These are phyloP conservation scores for Toxicodendron radicans DNA, from an alignment of 345 rosid genomes.

Conservation along the genomic window DNA sequence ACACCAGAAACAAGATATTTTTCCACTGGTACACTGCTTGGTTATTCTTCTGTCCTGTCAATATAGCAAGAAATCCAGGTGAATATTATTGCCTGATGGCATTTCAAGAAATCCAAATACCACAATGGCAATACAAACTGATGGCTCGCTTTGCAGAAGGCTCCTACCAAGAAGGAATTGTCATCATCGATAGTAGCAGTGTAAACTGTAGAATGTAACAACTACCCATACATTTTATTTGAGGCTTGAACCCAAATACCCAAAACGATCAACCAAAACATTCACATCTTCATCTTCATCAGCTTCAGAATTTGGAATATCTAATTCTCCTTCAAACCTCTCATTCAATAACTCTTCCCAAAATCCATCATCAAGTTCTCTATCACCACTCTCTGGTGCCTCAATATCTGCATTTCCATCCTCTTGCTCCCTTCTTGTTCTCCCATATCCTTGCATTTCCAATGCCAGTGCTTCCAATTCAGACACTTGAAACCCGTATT, in stretches of 20 bases:
- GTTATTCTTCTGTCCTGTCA: slow-evolving; percentile 35
- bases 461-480: slow-evolving; percentile 84
- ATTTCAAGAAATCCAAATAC: slow-evolving; percentile 4
- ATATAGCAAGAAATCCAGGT: slow-evolving; percentile 31
- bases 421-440: slow-evolving; percentile 32
- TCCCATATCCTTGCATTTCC: slow-evolving; percentile 78
- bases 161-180: slow-evolving; percentile 12
- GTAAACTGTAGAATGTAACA: neutral
- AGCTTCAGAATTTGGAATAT: slow-evolving; percentile 26
- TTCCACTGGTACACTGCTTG: slow-evolving; percentile 26
- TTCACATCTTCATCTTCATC: slow-evolving; percentile 50
- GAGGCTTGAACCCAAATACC: slow-evolving; percentile 48
- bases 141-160: neutral
- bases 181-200: slow-evolving; percentile 1
- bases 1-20: slow-evolving; percentile 26
- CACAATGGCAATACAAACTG: neutral
- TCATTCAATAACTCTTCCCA: slow-evolving; percentile 68
- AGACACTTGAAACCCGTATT: slow-evolving; percentile 41
- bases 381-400: slow-evolving; percentile 27
- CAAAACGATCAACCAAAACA: slow-evolving; percentile 46
- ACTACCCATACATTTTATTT: slow-evolving; percentile 4
- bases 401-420: slow-evolving; percentile 29
- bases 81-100: slow-evolving; percentile 25
- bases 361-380: slow-evolving; percentile 54
- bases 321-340: slow-evolving; percentile 45